Percentiles rank a stretch among this genome's conserved stretches.
Conservation (phyloP, 805 yeast species). For the Sungouiella thailandica region DNA sequence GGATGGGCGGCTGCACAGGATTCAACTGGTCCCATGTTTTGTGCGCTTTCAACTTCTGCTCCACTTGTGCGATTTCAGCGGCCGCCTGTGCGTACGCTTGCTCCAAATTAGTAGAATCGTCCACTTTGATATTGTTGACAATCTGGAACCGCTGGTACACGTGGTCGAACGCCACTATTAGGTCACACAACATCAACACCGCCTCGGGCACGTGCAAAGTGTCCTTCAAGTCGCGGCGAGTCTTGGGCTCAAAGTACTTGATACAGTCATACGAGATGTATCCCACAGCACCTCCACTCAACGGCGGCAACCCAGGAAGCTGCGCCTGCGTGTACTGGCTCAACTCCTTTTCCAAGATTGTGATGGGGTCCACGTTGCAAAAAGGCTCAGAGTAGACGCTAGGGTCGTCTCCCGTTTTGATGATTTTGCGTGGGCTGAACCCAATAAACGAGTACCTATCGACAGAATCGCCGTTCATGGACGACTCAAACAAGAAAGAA, state of each 20-base stretch:
- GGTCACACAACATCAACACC: constrained; percentile 84
- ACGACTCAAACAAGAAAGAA: constrained; percentile 84
- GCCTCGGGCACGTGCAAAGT: constrained; percentile 86
- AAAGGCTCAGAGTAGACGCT: constrained; percentile 19
- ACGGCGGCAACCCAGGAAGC: constrained; percentile 74
- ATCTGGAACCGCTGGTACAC: constrained; percentile 91
- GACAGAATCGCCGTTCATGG: constrained; percentile 81
- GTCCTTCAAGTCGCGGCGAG: constrained; percentile 71
- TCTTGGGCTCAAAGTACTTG: constrained; percentile 92
- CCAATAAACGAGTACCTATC: constrained; percentile 93
- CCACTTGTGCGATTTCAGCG: constrained; percentile 53
- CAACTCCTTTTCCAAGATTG: constrained; percentile 70
- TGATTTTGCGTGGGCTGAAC: constrained; percentile 71
- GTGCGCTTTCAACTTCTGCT: constrained; percentile 42
- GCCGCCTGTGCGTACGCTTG: constrained; percentile 51
- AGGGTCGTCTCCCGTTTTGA: constrained; percentile 72
- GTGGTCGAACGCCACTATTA: constrained; percentile 87
- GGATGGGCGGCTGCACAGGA: constrained; percentile 75
- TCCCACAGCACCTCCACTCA: constrained; percentile 96
- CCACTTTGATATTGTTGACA: constrained; percentile 67
- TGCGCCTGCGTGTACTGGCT: constrained; percentile 59
- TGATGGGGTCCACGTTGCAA: constrained; percentile 73
- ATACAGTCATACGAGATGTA: constrained; percentile 95
- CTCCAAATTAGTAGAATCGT: constrained; percentile 22
- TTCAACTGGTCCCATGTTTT: constrained; percentile 42